Percentiles rank a stretch among this genome's conserved stretches.
phyloP scores from a whole-genome alignment of 768 basidiomycete genomes.

The Amanita subjunquillea region DNA sequence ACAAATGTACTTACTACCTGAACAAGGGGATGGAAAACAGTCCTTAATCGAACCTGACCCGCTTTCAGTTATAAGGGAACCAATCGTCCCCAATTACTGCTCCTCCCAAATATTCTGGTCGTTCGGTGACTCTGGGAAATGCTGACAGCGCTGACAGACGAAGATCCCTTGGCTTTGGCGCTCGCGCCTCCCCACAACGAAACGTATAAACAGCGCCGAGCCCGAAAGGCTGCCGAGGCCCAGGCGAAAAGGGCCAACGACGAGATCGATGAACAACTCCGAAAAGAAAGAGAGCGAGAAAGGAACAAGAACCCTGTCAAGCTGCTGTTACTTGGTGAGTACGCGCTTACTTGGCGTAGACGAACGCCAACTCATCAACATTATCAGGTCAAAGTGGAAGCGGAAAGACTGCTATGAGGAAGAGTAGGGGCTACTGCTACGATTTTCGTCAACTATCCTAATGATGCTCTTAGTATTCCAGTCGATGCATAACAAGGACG shows the following conservation, averaged over 20 bases:
- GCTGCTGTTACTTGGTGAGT: constrained; percentile 56
- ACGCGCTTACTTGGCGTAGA: neutral
- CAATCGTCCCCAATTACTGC: neutral
- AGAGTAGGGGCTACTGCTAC: constrained; percentile 34
- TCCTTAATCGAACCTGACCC: too few species aligned
- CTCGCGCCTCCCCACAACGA: constrained; percentile 57
- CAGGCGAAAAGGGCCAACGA: constrained; percentile 58
- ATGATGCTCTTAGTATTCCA: constrained; percentile 47
- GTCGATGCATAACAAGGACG: constrained; percentile 55
- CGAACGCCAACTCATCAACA: neutral
- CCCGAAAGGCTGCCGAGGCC: constrained; percentile 49
- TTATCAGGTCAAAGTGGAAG: constrained; percentile 56
- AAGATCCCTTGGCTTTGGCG: constrained; percentile 53
- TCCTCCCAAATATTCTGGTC: constrained; percentile 8
- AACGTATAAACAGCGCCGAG: constrained; percentile 40
- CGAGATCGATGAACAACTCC: constrained; percentile 66
- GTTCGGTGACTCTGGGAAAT: constrained; percentile 1
- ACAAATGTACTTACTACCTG: too few species aligned
- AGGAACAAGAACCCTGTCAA: constrained; percentile 65
- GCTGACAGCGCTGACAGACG: constrained; percentile 19
- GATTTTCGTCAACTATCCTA: constrained; percentile 6
- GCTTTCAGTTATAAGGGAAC: too few species aligned
- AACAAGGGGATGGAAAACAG: too few species aligned
- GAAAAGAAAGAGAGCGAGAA: constrained; percentile 44
- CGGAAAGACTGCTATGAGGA: constrained; percentile 72